Evolutionary conservation across 2,329 filamentous ascomycete species (phyloP), one percentile per base, ranked within the genome.

Genomic region (Arachnomyces sp.): DNA sequence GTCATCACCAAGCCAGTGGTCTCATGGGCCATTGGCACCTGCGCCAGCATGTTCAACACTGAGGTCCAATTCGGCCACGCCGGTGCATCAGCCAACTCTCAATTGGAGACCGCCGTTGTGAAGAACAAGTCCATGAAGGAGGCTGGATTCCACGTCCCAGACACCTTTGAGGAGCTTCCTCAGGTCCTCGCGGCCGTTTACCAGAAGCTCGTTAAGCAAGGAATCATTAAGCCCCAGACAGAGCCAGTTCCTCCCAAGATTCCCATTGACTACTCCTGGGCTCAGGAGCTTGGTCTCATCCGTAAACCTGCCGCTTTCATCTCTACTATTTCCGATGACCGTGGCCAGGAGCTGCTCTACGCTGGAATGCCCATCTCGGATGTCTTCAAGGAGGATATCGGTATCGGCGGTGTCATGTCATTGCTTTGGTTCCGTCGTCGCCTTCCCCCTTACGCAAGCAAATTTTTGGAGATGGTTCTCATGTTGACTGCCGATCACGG

Each of bases 291-390:
- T 52, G 92, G 92, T 62, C 89, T 98, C 56, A 92, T 98, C 77
- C 90, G 92, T 75, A 98, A 98, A 80, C 92, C 92, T 52, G 92
- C 92, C 67, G 92, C 92, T 55, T 98, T 98, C 77, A 98, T 98
- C 69, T 98, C 92, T 56, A 98, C 92, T 67, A 98, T 98, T 63
- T 95, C 92, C 57, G 92, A 98, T 66, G 92, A 98, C 74, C 92
- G 92, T 88, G 92, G 92, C 52, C 92, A 98, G 69, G 92, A 98
- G 73, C 84, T 98, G 47, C 78, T 98, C 53, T 98, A 98, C 69
- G 92, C 92, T 52, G 92, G 92, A 62, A 95, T 98, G 86, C 92
- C 92, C 62, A 98, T 98, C 62, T 96, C 92, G n/a, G 92, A 98
- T 65, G 92, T 98, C 51, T 98, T 98, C 84, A 86, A 73, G 68